A percentile compares a stretch with the other conserved stretches of the same genome.
These are phyloP conservation scores for Russula sp. DNA, from an alignment of 768 basidiomycete species.

Conservation along the genomic window DNA sequence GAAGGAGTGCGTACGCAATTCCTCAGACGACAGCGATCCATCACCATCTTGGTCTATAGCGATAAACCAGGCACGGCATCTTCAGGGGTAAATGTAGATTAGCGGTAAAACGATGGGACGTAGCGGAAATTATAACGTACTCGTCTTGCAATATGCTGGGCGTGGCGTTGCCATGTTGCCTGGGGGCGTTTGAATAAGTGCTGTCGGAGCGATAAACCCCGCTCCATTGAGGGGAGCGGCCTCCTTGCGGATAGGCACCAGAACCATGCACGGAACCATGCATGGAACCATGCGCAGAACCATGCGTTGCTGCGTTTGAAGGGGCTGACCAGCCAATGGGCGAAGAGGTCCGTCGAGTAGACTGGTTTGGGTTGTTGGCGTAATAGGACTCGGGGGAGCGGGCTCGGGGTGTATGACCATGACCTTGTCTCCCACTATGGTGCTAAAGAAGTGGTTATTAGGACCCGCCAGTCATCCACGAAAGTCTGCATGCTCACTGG, in stretches of 20 bases:
- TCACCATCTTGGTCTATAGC: constrained; percentile 16
- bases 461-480: background rate
- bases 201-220: no score
- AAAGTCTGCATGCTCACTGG: background rate
- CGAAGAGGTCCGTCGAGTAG: background rate
- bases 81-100: background rate
- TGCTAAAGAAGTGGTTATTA: background rate
- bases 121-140: background rate
- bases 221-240: background rate
- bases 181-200: background rate
- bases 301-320: background rate
- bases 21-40: constrained; percentile 11
- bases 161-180: background rate
- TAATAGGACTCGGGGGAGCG: background rate
- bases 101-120: background rate
- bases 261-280: no score
- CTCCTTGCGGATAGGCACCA: background rate
- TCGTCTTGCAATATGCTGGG: background rate
- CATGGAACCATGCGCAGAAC: no score
- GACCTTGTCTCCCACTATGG: background rate
- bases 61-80: constrained; percentile 9
- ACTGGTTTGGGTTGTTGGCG: background rate
- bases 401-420: background rate
- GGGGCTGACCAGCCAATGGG: background rate
- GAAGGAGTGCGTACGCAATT: constrained; percentile 11